These are phyloP conservation scores for Ceratobasidium sp. DNA, from an alignment of 1,284 basidiomycete species.

Conservation along the genomic window DNA sequence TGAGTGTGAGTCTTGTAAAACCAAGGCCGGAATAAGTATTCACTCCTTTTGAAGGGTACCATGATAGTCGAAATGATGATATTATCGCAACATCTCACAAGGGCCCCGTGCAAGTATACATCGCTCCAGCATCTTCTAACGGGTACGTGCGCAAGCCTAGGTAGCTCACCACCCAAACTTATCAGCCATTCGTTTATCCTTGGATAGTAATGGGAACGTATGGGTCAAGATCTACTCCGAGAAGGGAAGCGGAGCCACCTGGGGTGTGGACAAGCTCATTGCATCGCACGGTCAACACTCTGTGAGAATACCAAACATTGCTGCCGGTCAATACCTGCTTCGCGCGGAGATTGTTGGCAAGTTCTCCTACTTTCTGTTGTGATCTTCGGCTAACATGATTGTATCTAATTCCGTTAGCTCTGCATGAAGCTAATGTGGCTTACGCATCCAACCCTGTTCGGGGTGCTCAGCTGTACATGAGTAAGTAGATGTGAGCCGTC, in stretches of 20 bases:
- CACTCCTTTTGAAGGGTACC: background rate
- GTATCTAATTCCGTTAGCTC: background rate
- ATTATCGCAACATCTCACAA: constrained; percentile 44
- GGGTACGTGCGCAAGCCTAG: constrained; percentile 28
- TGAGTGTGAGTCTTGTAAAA: constrained; percentile 25
- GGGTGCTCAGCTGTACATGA: constrained; percentile 43
- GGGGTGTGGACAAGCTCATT: constrained; percentile 46
- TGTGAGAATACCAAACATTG: constrained; percentile 46
- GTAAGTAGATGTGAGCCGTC: background rate
- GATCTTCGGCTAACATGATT: background rate
- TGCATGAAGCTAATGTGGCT: constrained; percentile 28
- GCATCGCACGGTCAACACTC: constrained; percentile 47
- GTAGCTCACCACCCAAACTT: background rate
- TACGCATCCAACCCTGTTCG: constrained; percentile 26
- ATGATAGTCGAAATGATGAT: constrained; percentile 39
- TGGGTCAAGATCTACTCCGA: constrained; percentile 44
- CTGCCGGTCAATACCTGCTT: constrained; percentile 45
- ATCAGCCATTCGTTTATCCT: background rate
- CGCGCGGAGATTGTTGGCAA: constrained; percentile 47
- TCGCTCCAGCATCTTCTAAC: constrained; percentile 42
- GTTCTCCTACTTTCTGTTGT: background rate
- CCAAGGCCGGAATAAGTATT: background rate
- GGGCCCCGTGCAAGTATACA: constrained; percentile 43
- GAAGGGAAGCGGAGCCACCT: constrained; percentile 31
- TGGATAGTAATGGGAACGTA: constrained; percentile 38